phyloP scores from a whole-genome alignment of 345 rosid species.

The Pistacia atlantica region DNA sequence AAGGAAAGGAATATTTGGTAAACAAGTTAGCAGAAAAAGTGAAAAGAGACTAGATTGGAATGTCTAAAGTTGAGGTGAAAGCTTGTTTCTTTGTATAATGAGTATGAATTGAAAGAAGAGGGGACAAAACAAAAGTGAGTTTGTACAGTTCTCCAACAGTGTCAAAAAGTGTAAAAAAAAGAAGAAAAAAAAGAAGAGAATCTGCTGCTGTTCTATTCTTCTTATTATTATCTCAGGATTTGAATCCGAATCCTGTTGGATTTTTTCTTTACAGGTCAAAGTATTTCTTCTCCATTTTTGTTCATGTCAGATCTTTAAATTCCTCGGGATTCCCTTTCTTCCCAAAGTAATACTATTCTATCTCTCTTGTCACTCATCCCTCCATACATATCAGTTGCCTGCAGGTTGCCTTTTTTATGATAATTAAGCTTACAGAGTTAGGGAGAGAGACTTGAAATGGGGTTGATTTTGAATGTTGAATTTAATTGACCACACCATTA shows the following conservation, averaged over 20 bases:
- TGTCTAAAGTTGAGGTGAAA: slow-evolving; percentile 3
- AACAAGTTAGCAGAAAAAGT: slow-evolving; percentile 14
- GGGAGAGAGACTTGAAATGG: not conserved
- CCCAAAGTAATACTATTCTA: not conserved
- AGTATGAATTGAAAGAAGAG: not conserved
- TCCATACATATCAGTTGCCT: not conserved
- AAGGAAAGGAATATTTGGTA: slow-evolving; percentile 7
- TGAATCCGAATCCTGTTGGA: not conserved
- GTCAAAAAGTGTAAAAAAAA: not conserved
- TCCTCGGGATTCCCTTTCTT: slow-evolving; percentile 20
- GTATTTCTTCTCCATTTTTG: not conserved
- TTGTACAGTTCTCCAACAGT: slow-evolving; percentile 7
- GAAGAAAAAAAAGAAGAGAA: not conserved
- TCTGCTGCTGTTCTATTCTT: not conserved
- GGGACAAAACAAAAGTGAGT: slow-evolving; percentile 9
- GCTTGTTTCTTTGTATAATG: not conserved
- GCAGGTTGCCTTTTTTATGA: not conserved
- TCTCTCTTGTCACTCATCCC: not conserved
- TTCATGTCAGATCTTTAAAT: not conserved
- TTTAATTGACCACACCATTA: too few relatives aligned
- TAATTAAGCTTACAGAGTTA: too few relatives aligned
- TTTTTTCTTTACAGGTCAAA: slow-evolving; percentile 18
- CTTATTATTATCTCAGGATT: not conserved
- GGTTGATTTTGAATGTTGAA: not conserved
- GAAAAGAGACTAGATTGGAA: not conserved